phyloP scores from a whole-genome alignment of 306 rosid species.

The Corylus americana region DNA sequence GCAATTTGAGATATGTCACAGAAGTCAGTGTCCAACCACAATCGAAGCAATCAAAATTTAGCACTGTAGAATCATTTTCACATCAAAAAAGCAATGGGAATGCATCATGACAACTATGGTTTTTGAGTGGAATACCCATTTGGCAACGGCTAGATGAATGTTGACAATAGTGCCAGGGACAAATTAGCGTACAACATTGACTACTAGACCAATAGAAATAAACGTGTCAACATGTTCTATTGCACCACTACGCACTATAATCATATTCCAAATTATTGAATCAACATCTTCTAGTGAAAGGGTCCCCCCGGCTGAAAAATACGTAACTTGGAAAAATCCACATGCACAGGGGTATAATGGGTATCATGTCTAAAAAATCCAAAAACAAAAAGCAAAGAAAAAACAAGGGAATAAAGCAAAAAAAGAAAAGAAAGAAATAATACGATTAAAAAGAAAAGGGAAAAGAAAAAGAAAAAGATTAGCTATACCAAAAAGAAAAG shows the following conservation, averaged over 20 bases:
- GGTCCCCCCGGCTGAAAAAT: not conserved
- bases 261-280: too few relatives aligned
- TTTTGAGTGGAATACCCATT: not conserved
- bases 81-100: not conserved
- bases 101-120: constrained; percentile 16
- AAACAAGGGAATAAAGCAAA: constrained; percentile 24
- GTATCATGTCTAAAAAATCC: not conserved
- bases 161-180: not conserved
- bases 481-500: not conserved
- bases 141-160: not conserved
- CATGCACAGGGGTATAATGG: not conserved
- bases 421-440: not conserved
- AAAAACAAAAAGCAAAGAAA: constrained; percentile 27
- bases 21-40: too few relatives aligned
- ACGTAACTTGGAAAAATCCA: not conserved
- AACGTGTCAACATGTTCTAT: not conserved
- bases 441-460: not conserved
- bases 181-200: constrained; percentile 35
- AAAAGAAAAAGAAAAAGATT: not conserved
- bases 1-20: too few relatives aligned
- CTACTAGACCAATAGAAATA: not conserved
- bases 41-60: not conserved
- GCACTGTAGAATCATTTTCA: not conserved
- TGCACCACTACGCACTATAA: not conserved
- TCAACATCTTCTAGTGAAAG: too few relatives aligned